Conservation (phyloP, 2,329 filamentous ascomycete species). For the Exophiala aquamarina region DNA sequence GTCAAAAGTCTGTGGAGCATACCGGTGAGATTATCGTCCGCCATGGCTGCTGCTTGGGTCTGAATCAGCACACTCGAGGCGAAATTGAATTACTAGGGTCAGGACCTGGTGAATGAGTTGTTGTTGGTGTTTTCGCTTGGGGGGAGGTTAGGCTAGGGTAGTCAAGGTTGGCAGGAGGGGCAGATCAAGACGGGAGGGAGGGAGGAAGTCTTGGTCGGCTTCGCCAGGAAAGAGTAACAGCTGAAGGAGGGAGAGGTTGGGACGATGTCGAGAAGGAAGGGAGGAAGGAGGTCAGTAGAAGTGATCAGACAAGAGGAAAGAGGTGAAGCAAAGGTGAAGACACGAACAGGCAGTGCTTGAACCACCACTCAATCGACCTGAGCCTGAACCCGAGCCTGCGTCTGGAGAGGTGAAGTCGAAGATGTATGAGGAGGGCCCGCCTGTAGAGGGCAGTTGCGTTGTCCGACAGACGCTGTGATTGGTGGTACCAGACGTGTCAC, state of each 20-base stretch:
- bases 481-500: too few species aligned
- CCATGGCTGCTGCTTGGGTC: not conserved
- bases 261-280: too few species aligned
- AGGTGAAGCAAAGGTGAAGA: slow-evolving; percentile 1
- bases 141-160: not conserved
- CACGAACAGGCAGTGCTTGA: not conserved
- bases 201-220: too few species aligned
- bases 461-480: not conserved
- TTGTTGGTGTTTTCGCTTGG: too few species aligned
- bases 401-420: slow-evolving; percentile 4
- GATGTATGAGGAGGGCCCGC: slow-evolving; percentile 2
- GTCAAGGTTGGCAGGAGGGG: not conserved
- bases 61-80: too few species aligned
- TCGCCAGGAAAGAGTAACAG: too few species aligned
- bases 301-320: not conserved
- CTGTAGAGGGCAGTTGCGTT: not conserved
- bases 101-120: too few species aligned
- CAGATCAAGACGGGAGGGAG: too few species aligned
- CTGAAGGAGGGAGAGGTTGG: too few species aligned
- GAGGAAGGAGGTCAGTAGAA: too few species aligned
- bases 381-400: not conserved
- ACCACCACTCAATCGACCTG: not conserved
- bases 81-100: too few species aligned
- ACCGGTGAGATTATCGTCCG: slow-evolving; percentile 3
- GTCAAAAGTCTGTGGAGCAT: not conserved